These are phyloP conservation scores for Alternaria brassicae DNA, from an alignment of 2,329 filamentous ascomycete genomes.

Conservation along the genomic window DNA sequence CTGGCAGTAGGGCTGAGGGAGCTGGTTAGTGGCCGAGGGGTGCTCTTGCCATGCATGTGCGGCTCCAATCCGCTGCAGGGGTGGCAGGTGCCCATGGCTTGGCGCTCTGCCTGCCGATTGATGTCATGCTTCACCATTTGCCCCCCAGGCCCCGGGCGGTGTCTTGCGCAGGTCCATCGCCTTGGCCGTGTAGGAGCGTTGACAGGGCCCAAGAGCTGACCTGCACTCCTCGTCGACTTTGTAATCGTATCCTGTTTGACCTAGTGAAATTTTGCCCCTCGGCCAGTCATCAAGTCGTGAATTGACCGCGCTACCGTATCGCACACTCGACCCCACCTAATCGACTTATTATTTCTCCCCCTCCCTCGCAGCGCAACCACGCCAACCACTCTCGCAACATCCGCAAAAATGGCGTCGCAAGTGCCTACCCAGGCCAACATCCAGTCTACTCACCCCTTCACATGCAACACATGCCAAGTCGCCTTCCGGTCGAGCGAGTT, in stretches of 20 bases:
- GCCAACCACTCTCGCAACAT: conserved; percentile 1
- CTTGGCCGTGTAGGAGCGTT: conserved; percentile 10
- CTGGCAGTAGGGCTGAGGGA: conserved; percentile 19
- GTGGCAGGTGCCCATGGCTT: conserved; percentile 18
- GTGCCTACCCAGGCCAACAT: conserved; percentile 45
- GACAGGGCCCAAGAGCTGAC: conserved; percentile 4
- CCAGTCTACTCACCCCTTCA: conserved; percentile 76
- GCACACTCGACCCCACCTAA: conserved; percentile 37
- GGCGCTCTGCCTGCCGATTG: conserved; percentile 11
- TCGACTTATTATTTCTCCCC: conserved; percentile 29
- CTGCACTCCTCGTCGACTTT: background rate
- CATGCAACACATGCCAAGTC: conserved; percentile 97
- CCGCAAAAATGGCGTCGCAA: conserved; percentile 45
- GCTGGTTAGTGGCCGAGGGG: conserved; percentile 12
- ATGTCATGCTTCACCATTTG: conserved; percentile 28
- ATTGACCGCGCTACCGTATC: conserved; percentile 16
- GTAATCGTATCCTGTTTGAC: conserved; percentile 13
- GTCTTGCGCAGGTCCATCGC: conserved; percentile 8
- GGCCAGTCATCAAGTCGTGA: conserved; percentile 32
- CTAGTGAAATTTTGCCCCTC: conserved; percentile 28
- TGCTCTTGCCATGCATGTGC: conserved; percentile 24
- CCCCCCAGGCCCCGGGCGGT: conserved; percentile 15
- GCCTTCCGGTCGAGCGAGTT: conserved; percentile 93
- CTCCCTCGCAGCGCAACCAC: conserved; percentile 6
- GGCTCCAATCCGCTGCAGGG: conserved; percentile 25